phyloP scores from a whole-genome alignment of 192 early-diverging fungal genomes.

The Pecoramyces ruminantium region DNA sequence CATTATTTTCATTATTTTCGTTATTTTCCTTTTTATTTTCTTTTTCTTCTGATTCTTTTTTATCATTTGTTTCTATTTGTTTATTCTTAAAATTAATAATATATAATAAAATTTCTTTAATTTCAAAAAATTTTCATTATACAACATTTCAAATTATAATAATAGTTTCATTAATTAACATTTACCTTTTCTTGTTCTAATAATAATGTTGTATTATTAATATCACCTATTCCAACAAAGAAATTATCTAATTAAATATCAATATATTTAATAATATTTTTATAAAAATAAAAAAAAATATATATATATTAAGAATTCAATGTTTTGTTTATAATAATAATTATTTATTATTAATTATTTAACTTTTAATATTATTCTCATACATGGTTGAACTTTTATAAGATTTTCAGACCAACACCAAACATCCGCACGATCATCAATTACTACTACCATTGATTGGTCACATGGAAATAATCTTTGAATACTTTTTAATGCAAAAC shows the following conservation, averaged over 20 bases:
- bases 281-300: no score
- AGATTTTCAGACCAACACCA: constrained; percentile 85
- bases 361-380: not conserved
- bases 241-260: constrained; percentile 56
- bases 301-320: no score
- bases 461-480: constrained; percentile 81
- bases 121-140: no score
- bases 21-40: not conserved
- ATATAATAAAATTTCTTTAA: no score
- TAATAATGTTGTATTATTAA: constrained; percentile 41
- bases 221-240: constrained; percentile 88
- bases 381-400: constrained; percentile 76
- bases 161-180: no score
- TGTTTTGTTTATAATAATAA: no score
- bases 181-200: not conserved
- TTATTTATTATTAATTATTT: no score
- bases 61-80: not conserved
- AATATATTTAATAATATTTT: no score
- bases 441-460: constrained; percentile 85
- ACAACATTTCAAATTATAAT: no score
- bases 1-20: no score
- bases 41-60: not conserved
- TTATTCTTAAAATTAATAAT: not conserved
- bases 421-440: constrained; percentile 92
- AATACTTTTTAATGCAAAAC: constrained; percentile 59